Conservation (phyloP, 176 grass and related monocot species). For the Avena eriantha region DNA sequence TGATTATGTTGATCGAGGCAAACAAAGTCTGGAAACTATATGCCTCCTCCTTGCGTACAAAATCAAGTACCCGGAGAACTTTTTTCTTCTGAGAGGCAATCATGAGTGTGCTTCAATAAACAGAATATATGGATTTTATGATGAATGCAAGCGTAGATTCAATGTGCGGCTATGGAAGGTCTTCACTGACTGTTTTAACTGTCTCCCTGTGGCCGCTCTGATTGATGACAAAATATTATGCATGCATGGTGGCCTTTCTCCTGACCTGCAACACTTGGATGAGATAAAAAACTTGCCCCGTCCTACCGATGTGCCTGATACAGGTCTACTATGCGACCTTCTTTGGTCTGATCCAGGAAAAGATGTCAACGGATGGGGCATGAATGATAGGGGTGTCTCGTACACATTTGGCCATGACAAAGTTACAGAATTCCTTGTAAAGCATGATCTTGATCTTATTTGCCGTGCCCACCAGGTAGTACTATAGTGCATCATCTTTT, state of each 20-base stretch:
- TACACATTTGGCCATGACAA: slow-evolving; percentile 88
- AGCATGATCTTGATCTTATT: slow-evolving; percentile 84
- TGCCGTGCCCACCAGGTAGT: slow-evolving; percentile 89
- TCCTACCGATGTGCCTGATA: slow-evolving; percentile 84
- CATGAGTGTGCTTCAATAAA: slow-evolving; percentile 99
- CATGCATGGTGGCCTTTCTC: slow-evolving; percentile 95
- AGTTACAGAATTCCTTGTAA: slow-evolving; percentile 78
- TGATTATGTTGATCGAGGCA: slow-evolving; percentile 95
- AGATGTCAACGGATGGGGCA: slow-evolving; percentile 86
- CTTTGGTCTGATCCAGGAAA: slow-evolving; percentile 93
- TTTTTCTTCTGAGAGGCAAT: slow-evolving; percentile 93
- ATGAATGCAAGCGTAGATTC: slow-evolving; percentile 92
- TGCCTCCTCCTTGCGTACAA: slow-evolving; percentile 92
- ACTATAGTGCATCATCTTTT: not conserved
- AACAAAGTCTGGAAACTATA: slow-evolving; percentile 96
- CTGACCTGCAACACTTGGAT: slow-evolving; percentile 71
- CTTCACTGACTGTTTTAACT: slow-evolving; percentile 96
- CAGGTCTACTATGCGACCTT: slow-evolving; percentile 81
- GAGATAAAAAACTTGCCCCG: slow-evolving; percentile 71
- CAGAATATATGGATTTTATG: slow-evolving; percentile 98
- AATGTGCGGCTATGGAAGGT: slow-evolving; percentile 90
- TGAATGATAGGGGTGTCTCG: slow-evolving; percentile 93
- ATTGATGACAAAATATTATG: slow-evolving; percentile 98
- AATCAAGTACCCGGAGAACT: slow-evolving; percentile 94
- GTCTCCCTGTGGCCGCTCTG: slow-evolving; percentile 86